Base-by-base conservation (phyloP, 768 basidiomycete species). In the Trametes sanguinea region DNA sequence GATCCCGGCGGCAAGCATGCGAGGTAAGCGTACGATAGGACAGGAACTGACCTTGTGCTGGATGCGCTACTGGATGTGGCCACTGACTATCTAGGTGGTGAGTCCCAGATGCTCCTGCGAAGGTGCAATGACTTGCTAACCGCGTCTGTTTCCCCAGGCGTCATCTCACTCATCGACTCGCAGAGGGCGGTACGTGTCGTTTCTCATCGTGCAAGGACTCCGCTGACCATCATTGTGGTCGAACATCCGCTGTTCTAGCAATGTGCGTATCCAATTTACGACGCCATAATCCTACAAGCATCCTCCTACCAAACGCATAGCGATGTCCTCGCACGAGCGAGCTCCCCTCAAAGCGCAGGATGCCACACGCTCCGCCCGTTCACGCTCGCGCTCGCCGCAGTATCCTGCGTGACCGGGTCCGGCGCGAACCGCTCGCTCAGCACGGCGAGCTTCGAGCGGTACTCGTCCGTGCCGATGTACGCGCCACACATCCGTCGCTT, bases 401-500 rank as follows among this genome's bases (percentile, higher is more conserved):
- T 72, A 29, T 69, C 71, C 51, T 39, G 55, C 43, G 57, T 54
- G 30, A 68, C 56, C n/a, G 47, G n/a, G 56, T 67, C 64, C 9
- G 77, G 71, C 3, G 76, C 75, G 62, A 86, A 90, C 62, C 78
- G 81, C 73, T 91, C 89, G 37, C 71, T 75, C 6, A 92, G 77
- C 11, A 90, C 87, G 2, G 83, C 80, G 10, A 96, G 77, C 66
- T 88, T 88, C 0, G 94, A 95, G 42, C 82, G 81, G 72, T 88
- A 98, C 71, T 99, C 97, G 72, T 99, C 96, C 11, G 84, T 78
- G 0, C 92, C 92, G 60, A 98, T 84, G 72, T 99, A 99, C 0
- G 96, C 97, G 2, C 96, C 96, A 69, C 96, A 98, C 86, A 99
- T 93, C 1, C 92, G 83, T 3, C 96, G 85, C 73, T 85, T 85